Evolutionary conservation across 1,139 yeast genomes (phyloP).

Genomic region (Lodderomyces orthopsilosis): DNA sequence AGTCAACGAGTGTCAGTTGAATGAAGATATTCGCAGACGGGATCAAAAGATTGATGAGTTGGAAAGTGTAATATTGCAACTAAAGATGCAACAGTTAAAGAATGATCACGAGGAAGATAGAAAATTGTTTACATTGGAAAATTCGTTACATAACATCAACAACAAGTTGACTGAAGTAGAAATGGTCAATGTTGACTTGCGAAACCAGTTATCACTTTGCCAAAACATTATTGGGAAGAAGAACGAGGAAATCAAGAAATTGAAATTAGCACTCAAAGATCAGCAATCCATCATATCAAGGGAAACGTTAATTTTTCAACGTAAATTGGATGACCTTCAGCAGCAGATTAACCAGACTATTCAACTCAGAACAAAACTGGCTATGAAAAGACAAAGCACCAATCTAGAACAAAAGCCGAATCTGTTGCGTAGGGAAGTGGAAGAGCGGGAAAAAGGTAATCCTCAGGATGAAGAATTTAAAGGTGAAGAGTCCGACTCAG

Average conservation of each 20-base stretch:
- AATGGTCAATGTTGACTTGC: constrained; percentile 34
- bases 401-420: neutral
- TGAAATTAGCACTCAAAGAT: constrained; percentile 51
- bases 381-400: neutral
- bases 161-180: constrained; percentile 42
- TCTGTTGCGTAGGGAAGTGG: neutral
- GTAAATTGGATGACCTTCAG: constrained; percentile 37
- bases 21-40: constrained; percentile 28
- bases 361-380: neutral
- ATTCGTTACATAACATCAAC: constrained; percentile 35
- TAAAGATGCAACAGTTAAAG: constrained; percentile 36
- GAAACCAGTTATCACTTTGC: constrained; percentile 49
- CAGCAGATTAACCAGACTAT: neutral
- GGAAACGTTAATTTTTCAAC: constrained; percentile 55
- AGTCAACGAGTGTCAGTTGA: neutral
- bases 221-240: constrained; percentile 61
- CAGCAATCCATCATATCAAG: constrained; percentile 49
- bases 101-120: constrained; percentile 47
- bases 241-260: constrained; percentile 54
- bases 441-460: neutral
- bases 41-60: constrained; percentile 37
- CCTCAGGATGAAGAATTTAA: too few species aligned
- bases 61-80: constrained; percentile 34
- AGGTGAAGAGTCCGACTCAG: too few species aligned
- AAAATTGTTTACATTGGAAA: constrained; percentile 38